A percentile compares a stretch with the other conserved stretches of the same genome.
Evolutionary conservation across 2,329 filamentous ascomycete species (phyloP).

Genomic region (Chalaropsis thielavioides): DNA sequence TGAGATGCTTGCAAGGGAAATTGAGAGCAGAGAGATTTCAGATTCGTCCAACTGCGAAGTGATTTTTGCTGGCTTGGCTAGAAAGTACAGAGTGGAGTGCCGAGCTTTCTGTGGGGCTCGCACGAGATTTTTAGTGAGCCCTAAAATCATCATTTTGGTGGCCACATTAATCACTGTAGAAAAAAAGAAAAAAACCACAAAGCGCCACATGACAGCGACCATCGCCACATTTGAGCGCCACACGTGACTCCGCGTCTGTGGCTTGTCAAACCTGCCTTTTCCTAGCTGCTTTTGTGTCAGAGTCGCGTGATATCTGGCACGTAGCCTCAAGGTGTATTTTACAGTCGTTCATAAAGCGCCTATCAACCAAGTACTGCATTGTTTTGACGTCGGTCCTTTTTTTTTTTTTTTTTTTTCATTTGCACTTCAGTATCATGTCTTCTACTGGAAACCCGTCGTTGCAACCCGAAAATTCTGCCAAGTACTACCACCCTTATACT

Average conservation of each 20-base stretch:
- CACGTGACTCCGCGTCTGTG: conserved; percentile 13
- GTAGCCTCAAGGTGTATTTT: neutral
- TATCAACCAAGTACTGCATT: neutral
- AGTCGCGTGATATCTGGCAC: neutral
- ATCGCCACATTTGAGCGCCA: neutral
- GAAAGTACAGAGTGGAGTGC: conserved; percentile 13
- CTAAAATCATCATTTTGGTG: conserved; percentile 9
- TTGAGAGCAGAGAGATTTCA: conserved; percentile 17
- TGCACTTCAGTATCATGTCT: neutral
- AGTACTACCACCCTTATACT: conserved; percentile 77
- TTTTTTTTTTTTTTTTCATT: neutral
- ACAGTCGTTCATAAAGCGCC: neutral
- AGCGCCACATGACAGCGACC: neutral
- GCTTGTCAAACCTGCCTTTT: neutral
- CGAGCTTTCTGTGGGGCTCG: conserved; percentile 14
- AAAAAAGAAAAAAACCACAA: conserved; percentile 1
- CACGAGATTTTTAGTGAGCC: conserved; percentile 16
- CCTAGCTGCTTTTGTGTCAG: neutral
- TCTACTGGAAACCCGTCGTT: neutral
- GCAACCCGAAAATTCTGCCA: conserved; percentile 19
- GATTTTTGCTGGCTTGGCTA: conserved; percentile 16
- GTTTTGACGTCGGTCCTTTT: neutral
- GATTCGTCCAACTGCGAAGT: conserved; percentile 15
- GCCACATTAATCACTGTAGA: neutral
- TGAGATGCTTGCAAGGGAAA: conserved; percentile 16